phyloP scores from a whole-genome alignment of 768 basidiomycete species.

The Suillus discolor region DNA sequence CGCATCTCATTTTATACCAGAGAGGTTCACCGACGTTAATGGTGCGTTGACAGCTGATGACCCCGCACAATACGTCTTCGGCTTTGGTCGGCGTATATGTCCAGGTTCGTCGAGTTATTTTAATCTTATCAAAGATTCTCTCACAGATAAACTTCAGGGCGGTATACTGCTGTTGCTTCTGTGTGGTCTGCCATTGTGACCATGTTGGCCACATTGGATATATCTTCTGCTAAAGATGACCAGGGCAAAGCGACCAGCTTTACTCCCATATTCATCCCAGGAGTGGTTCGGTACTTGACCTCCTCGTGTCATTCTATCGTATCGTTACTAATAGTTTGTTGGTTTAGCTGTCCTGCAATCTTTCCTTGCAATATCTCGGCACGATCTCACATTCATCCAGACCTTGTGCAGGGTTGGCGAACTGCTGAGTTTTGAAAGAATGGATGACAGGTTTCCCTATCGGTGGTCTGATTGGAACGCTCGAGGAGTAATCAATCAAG shows the following conservation, averaged over 20 bases:
- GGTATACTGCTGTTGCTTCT: constrained; percentile 19
- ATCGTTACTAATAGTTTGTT: neutral
- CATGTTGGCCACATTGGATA: constrained; percentile 17
- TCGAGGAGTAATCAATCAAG: neutral
- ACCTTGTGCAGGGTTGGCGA: neutral
- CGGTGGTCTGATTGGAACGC: neutral
- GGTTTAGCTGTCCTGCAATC: neutral
- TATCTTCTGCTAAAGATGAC: constrained; percentile 6
- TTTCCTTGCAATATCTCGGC: constrained; percentile 3
- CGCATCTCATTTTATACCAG: constrained; percentile 15
- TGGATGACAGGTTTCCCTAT: neutral
- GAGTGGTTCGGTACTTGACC: neutral
- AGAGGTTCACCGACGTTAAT: constrained; percentile 15
- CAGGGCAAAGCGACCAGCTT: constrained; percentile 8
- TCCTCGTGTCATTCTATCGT: neutral
- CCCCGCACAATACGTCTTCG: constrained; percentile 13
- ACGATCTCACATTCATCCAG: neutral
- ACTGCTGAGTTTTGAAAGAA: neutral
- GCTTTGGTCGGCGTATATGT: constrained; percentile 11
- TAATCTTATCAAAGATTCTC: neutral
- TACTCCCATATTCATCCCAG: constrained; percentile 1
- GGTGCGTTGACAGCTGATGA: constrained; percentile 15
- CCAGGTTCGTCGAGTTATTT: neutral
- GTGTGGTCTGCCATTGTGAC: constrained; percentile 22
- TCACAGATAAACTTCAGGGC: constrained; percentile 14